These are phyloP conservation scores for Pleurotus ostreatus DNA, from an alignment of 768 basidiomycete species.

Conservation along the genomic window DNA sequence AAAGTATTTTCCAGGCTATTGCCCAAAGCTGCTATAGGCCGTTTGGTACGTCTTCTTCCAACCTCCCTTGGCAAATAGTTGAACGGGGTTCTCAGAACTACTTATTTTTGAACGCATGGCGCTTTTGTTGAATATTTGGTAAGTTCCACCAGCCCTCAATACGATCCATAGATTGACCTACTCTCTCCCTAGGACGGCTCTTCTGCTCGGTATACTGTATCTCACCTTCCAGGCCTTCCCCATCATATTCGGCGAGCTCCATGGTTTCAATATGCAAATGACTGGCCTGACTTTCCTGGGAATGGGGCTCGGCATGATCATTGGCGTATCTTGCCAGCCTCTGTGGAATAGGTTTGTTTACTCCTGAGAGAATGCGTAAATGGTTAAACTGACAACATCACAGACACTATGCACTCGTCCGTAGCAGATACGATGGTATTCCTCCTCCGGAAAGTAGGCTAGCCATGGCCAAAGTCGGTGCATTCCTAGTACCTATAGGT, in stretches of 20 bases:
- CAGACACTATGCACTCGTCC: conserved; percentile 35
- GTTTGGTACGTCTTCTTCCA: conserved; percentile 49
- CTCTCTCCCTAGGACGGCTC: conserved; percentile 39
- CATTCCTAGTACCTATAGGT: conserved; percentile 49
- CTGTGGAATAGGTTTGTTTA: conserved; percentile 47
- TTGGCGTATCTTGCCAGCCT: conserved; percentile 50
- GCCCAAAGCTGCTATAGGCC: conserved; percentile 61
- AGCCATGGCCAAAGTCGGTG: conserved; percentile 63
- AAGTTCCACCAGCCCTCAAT: conserved; percentile 33
- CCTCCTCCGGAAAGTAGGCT: conserved; percentile 67
- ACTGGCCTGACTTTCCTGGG: conserved; percentile 60
- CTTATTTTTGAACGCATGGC: conserved; percentile 70
- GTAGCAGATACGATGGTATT: conserved; percentile 33
- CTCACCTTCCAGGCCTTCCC: conserved; percentile 61
- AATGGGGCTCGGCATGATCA: conserved; percentile 52
- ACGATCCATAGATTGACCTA: conserved; percentile 37
- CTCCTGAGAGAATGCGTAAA: not conserved
- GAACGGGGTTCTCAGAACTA: conserved; percentile 39
- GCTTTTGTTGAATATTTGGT: conserved; percentile 68
- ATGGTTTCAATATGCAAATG: conserved; percentile 45
- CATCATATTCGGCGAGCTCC: conserved; percentile 43
- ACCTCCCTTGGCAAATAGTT: not conserved
- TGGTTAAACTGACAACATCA: not conserved
- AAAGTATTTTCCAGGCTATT: conserved; percentile 43
- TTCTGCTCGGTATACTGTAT: conserved; percentile 62